Evolutionary conservation across 768 basidiomycete genomes (phyloP).

Genomic region (Amanita pseudoporphyria): DNA sequence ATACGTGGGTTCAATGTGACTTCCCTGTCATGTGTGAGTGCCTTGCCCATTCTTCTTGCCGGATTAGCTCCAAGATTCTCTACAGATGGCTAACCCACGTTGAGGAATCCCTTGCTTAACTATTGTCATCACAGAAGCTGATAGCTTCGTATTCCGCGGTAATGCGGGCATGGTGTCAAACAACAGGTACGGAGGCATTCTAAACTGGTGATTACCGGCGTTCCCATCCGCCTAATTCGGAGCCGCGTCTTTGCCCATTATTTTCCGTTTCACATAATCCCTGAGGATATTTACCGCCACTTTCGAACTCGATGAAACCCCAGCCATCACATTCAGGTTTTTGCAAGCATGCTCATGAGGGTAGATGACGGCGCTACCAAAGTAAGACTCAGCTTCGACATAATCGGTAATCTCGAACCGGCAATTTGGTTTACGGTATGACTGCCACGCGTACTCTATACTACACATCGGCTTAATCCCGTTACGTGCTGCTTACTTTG

Average conservation of each 20-base stretch:
- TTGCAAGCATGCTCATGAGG: background rate
- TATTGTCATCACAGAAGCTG: slow-evolving; percentile 3
- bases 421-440: slow-evolving; percentile 1
- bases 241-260: background rate
- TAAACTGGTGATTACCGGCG: slow-evolving; percentile 6
- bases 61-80: slow-evolving; percentile 2
- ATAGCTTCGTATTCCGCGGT: slow-evolving; percentile 6
- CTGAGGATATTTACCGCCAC: background rate
- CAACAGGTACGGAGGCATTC: background rate
- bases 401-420: slow-evolving; percentile 4
- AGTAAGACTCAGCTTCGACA: background rate
- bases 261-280: background rate
- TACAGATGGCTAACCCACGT: background rate
- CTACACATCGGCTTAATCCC: background rate
- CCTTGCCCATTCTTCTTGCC: background rate
- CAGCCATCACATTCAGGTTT: background rate
- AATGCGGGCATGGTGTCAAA: slow-evolving; percentile 1
- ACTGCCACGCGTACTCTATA: slow-evolving; percentile 5
- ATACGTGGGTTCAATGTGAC: background rate
- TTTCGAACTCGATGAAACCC: background rate
- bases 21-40: background rate
- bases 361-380: background rate
- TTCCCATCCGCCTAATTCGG: slow-evolving; percentile 7
- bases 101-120: background rate
- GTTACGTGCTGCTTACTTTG: slow-evolving; percentile 12